Evolutionary conservation across 345 rosid species (phyloP).

Genomic region (Draba incana): DNA sequence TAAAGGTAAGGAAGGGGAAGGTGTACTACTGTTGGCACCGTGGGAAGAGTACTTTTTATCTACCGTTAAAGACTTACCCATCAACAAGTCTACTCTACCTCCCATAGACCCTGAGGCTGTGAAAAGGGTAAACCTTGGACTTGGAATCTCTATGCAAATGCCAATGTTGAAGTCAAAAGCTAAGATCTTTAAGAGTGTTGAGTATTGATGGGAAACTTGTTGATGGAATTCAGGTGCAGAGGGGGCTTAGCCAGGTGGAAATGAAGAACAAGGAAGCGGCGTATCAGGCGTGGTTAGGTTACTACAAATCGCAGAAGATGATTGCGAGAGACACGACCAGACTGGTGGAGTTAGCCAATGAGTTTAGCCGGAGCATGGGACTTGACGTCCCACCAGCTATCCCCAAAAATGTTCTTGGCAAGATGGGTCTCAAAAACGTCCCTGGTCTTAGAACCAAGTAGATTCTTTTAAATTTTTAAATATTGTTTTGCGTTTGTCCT

Average conservation of each 20-base stretch:
- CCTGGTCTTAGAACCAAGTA: constrained; percentile 87
- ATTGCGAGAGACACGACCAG: constrained; percentile 69
- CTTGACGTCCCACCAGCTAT: constrained; percentile 83
- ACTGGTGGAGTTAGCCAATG: constrained; percentile 92
- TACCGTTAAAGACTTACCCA: constrained; percentile 81
- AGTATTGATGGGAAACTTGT: constrained; percentile 26
- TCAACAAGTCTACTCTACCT: constrained; percentile 64
- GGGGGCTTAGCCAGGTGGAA: constrained; percentile 74
- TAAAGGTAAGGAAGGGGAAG: constrained; percentile 96
- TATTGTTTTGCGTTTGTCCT: constrained; percentile 2
- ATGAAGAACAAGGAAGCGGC: constrained; percentile 90
- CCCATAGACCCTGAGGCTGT: constrained; percentile 71
- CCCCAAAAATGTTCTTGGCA: constrained; percentile 68
- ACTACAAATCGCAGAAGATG: constrained; percentile 79
- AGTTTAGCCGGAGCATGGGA: constrained; percentile 96
- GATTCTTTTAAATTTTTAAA: background rate
- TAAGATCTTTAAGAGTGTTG: background rate
- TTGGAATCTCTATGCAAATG: background rate
- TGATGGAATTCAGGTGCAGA: constrained; percentile 59
- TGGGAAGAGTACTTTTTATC: constrained; percentile 94
- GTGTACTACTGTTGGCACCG: constrained; percentile 77
- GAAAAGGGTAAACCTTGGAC: constrained; percentile 60
- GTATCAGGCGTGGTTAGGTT: constrained; percentile 98
- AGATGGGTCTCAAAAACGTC: constrained; percentile 91
- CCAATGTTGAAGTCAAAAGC: constrained; percentile 21